These are phyloP conservation scores for Xylariomycetidae sp. DNA, from an alignment of 2,329 filamentous ascomycete genomes.

Conservation along the genomic window DNA sequence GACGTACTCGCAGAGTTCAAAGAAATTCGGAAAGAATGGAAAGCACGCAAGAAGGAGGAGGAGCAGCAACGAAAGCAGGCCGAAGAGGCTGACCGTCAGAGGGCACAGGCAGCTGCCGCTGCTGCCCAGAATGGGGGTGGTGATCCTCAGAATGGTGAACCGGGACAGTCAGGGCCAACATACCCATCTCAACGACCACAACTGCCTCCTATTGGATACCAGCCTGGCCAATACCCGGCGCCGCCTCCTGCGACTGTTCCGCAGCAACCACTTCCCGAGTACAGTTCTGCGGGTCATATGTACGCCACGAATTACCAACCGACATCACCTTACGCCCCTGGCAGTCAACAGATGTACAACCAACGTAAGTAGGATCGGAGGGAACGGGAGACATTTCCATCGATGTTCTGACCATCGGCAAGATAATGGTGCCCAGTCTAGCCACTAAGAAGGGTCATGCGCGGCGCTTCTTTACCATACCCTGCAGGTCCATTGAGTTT, in stretches of 20 bases:
- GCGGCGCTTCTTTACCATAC: too few species aligned
- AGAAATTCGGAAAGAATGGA: constrained; percentile 98
- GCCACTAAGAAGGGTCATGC: too few species aligned
- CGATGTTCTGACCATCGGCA: too few species aligned
- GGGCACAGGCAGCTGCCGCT: constrained; percentile 46
- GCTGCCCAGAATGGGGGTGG: constrained; percentile 46
- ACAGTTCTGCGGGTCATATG: constrained; percentile 44
- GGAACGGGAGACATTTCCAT: too few species aligned
- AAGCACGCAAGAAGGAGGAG: constrained; percentile 98
- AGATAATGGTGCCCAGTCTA: too few species aligned
- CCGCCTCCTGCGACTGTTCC: constrained; percentile 51
- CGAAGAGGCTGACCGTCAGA: constrained; percentile 75
- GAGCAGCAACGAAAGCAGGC: constrained; percentile 84
- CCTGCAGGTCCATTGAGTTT: too few species aligned
- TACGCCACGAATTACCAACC: constrained; percentile 49
- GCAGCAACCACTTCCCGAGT: constrained; percentile 47
- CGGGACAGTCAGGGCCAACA: constrained; percentile 50
- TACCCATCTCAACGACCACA: constrained; percentile 58
- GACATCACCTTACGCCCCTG: constrained; percentile 48
- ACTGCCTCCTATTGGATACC: constrained; percentile 72
- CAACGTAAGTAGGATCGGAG: constrained; percentile 47
- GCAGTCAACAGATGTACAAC: constrained; percentile 56
- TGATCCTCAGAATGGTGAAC: constrained; percentile 45
- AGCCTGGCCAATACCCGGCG: constrained; percentile 63
- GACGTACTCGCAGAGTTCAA: constrained; percentile 99